These are phyloP conservation scores for Penicillium daleae DNA, from an alignment of 495 filamentous ascomycete genomes.

Conservation along the genomic window DNA sequence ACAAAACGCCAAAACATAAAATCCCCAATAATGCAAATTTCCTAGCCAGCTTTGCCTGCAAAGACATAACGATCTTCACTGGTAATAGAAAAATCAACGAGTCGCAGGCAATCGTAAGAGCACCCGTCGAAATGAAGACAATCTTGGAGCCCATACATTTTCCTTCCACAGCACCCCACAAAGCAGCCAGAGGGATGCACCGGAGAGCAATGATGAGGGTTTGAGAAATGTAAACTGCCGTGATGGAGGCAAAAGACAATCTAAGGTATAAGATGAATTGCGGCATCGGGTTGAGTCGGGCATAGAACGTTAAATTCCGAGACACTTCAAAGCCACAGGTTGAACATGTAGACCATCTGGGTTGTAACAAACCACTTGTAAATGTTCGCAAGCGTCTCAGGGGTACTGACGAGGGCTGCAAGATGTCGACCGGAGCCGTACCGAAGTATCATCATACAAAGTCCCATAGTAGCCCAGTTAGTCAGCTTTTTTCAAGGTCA, in stretches of 20 bases:
- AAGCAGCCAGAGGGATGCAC: neutral
- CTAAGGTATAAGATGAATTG: constrained; percentile 12
- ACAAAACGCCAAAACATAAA: neutral
- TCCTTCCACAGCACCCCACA: neutral
- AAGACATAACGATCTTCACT: neutral
- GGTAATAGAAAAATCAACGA: neutral
- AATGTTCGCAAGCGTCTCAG: constrained; percentile 14
- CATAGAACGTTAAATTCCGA: constrained; percentile 29
- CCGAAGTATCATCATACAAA: constrained; percentile 3
- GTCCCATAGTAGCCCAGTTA: constrained; percentile 1
- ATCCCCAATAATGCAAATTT: neutral
- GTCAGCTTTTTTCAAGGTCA: neutral
- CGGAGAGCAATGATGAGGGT: neutral
- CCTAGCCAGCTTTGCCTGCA: neutral
- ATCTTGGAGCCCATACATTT: constrained; percentile 5
- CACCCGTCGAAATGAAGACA: neutral
- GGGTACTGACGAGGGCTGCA: neutral
- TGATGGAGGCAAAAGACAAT: neutral
- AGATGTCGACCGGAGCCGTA: constrained; percentile 6
- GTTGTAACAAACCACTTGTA: constrained; percentile 23
- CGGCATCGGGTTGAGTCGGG: constrained; percentile 30
- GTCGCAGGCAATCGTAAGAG: constrained; percentile 4
- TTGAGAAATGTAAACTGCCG: neutral
- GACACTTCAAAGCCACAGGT: constrained; percentile 27
- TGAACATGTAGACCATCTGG: constrained; percentile 27